Evolutionary conservation across 306 rosid species (phyloP).

Genomic region (cucumber (Cucumis sativus)): Cucumber_9930_V3 NC_026660.2:2038501-2039000

Average conservation of each 20-base stretch:
- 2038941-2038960: constrained; percentile 37
- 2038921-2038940: constrained; percentile 17
- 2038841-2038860: constrained; percentile 32
- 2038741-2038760: constrained; percentile 29
- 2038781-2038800: constrained; percentile 36
- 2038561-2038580: neutral
- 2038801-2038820: constrained; percentile 34
- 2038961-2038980: constrained; percentile 23
- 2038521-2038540: too few species aligned
- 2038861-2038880: constrained; percentile 37
- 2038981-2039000: constrained; percentile 38
- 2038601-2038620: neutral
- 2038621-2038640: neutral
- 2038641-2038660: constrained; percentile 21
- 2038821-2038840: constrained; percentile 22
- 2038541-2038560: too few species aligned
- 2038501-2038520: too few species aligned
- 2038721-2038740: constrained; percentile 53
- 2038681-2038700: constrained; percentile 21
- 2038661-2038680: constrained; percentile 10
- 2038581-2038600: neutral
- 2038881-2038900: constrained; percentile 42
- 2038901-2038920: constrained; percentile 54
- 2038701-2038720: constrained; percentile 51
- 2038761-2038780: constrained; percentile 37